A percentile compares a stretch with the other conserved stretches of the same genome.
Evolutionary conservation across 2,329 filamentous ascomycete genomes (phyloP).

Genomic region (Pseudogymnoascus sp.): DNA sequence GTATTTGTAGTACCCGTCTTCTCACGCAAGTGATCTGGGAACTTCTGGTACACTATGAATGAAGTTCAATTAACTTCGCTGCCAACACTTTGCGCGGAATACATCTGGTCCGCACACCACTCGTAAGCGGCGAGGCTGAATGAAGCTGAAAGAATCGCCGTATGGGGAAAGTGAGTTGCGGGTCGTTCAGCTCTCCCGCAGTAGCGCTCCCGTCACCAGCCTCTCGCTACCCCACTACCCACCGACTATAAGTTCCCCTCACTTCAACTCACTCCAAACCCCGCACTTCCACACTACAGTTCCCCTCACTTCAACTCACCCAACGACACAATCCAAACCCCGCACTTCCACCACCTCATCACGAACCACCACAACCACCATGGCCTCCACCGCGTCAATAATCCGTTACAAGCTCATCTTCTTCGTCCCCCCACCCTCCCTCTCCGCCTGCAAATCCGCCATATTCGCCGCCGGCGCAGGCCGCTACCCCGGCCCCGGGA

Average conservation of each 20-base stretch:
- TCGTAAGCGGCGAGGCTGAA: neutral
- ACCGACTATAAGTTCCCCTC: no score
- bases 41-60: neutral
- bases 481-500: conserved; percentile 38
- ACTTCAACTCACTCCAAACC: no score
- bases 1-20: neutral
- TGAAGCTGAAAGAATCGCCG: neutral
- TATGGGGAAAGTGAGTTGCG: neutral
- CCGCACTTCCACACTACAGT: neutral
- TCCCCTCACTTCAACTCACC: neutral
- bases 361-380: neutral
- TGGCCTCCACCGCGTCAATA: neutral
- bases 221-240: no score
- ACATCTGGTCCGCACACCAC: neutral
- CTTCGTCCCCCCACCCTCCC: conserved; percentile 37
- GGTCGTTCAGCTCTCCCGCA: neutral
- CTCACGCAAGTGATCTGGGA: neutral
- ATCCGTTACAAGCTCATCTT: conserved; percentile 39
- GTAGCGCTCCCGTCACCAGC: neutral
- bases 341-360: neutral
- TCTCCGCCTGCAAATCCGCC: conserved; percentile 45
- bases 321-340: neutral
- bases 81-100: neutral
- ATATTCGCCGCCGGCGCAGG: conserved; percentile 52
- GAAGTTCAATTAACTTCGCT: neutral